Conservation (phyloP, 164 flowering plant genomes). For the Vitis labrusca region DNA sequence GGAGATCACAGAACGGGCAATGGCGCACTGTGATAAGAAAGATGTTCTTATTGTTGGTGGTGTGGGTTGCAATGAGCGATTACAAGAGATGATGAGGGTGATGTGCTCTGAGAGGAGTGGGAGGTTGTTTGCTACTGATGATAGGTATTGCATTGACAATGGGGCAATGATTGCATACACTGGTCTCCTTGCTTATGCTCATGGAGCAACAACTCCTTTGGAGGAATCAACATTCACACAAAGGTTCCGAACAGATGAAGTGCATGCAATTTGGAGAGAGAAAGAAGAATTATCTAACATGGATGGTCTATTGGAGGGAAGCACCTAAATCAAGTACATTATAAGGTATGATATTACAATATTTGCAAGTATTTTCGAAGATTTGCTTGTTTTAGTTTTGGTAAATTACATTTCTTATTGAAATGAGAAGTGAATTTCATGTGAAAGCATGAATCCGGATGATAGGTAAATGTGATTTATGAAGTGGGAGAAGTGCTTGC, state of each 20-base stretch:
- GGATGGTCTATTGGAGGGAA: constrained; percentile 2
- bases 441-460: no score
- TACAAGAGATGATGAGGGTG: constrained; percentile 93
- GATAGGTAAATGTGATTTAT: no score
- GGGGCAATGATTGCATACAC: constrained; percentile 99
- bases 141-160: constrained; percentile 88
- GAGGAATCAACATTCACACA: constrained; percentile 93
- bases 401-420: no score
- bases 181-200: constrained; percentile 81
- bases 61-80: constrained; percentile 94
- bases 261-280: constrained; percentile 86
- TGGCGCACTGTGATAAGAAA: constrained; percentile 94
- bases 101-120: constrained; percentile 97
- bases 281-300: constrained; percentile 17
- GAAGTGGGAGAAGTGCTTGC: no score
- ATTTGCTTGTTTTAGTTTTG: no score
- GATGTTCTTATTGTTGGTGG: constrained; percentile 98
- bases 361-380: no score
- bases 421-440: no score
- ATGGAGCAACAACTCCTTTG: constrained; percentile 69
- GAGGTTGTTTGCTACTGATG: constrained; percentile 82
- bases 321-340: no score
- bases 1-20: constrained; percentile 96
- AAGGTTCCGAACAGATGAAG: constrained; percentile 95
- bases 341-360: no score